Evolutionary conservation across 2,329 filamentous ascomycete genomes (phyloP), one percentile per base, ranked within the genome.

Genomic region (Lecanicillium sp.): DNA sequence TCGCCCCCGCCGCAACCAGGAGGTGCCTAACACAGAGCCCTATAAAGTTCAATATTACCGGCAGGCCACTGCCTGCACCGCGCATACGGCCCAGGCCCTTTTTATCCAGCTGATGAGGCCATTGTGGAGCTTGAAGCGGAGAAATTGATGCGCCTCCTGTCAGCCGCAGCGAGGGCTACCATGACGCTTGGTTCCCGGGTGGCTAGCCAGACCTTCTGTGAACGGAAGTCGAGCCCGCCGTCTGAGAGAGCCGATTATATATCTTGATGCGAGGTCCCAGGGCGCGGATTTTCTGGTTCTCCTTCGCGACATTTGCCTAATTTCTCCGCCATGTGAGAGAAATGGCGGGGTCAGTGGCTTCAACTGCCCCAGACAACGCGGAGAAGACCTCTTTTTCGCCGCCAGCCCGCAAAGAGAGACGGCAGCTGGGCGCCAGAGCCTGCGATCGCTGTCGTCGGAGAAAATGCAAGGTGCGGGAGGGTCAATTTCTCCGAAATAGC

Each of bases 361-460:
- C 47, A n/a, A n/a, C n/a, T 15, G 24, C 39, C 39, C 24, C 32
- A 27, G 32, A 49, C 14, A 15, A 23, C n/a, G 38, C 37, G n/a
- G 30, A 6, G 32, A 35, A n/a, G 7, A 51, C 56, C n/a, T n/a
- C n/a, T 30, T 51, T 51, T 24, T 52, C 53, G 21, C 53, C 45
- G 29, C 29, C 52, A 24, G 50, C 51, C 21, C 44, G 47, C 1
- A 50, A 50, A 37, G 43, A 50, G 19, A 53, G 55, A 17, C 52
- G 58, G 21, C 49, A 54, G 40, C 51, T 57, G 24, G 52, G 55
- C 26, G 59, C 53, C 39, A 54, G 63, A 56, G 63, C 63, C 1
- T 66, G 63, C 54, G 64, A 67, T 51, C 61, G 64, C 4, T 67
- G 64, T 37, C 62, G 64, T 19, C 62, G 59, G 52, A 59, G 64